Percentiles rank a stretch among this genome's conserved stretches.
These are phyloP conservation scores for Austroboletus novae-zelandiae DNA, from an alignment of 1,284 basidiomycete genomes.

Conservation along the genomic window DNA sequence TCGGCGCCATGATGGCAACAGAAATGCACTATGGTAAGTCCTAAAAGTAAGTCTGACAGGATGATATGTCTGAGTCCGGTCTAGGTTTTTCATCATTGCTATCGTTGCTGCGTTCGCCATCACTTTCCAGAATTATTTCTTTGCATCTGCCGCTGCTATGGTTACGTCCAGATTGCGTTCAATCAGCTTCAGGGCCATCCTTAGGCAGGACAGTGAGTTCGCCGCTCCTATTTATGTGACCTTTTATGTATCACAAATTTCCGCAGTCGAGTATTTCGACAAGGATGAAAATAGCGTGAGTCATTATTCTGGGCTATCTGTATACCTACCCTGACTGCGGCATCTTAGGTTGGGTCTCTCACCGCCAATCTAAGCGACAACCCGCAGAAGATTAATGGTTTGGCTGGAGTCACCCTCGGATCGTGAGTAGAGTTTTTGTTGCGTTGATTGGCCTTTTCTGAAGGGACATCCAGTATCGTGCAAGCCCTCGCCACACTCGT, in stretches of 20 bases:
- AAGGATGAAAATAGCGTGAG: conserved; percentile 74
- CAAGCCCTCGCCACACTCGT: conserved; percentile 78
- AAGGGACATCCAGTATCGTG: conserved; percentile 55
- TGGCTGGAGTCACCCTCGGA: conserved; percentile 88
- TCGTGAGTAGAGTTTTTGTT: conserved; percentile 41
- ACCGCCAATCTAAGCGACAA: conserved; percentile 84
- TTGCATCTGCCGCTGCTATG: conserved; percentile 63
- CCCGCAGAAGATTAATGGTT: conserved; percentile 89
- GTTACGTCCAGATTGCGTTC: conserved; percentile 69
- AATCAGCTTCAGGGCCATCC: conserved; percentile 70
- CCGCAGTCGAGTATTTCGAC: conserved; percentile 81
- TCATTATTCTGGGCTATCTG: conserved; percentile 4
- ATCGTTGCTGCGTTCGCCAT: conserved; percentile 64
- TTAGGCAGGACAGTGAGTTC: conserved; percentile 77
- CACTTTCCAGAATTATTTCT: conserved; percentile 67
- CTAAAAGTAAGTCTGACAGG: not conserved
- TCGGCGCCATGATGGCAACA: conserved; percentile 57
- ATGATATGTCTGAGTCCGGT: conserved; percentile 4
- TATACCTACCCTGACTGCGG: not conserved
- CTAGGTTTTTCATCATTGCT: conserved; percentile 81
- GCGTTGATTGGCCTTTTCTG: not conserved
- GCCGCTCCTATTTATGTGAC: not conserved
- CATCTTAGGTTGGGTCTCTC: conserved; percentile 68
- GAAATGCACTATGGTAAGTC: conserved; percentile 62
- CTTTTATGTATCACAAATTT: conserved; percentile 1